Percentiles rank a stretch among this genome's conserved stretches.
Conservation (phyloP, 129 eudicot genomes). For the Flaveria bidentis region DNA sequence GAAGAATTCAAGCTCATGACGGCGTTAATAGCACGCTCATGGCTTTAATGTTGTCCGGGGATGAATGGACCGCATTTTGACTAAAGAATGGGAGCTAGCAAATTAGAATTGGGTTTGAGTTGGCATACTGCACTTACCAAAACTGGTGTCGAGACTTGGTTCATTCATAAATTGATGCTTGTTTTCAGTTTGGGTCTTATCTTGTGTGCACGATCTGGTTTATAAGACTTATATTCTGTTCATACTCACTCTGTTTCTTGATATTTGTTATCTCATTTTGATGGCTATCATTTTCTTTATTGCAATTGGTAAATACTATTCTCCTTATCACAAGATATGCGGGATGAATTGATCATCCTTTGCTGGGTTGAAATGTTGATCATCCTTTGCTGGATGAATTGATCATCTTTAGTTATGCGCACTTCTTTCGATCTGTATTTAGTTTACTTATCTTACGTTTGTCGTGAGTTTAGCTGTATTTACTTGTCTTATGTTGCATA, state of each 20-base stretch:
- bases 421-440: too few relatives aligned
- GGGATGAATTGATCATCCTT: not conserved
- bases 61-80: constrained; percentile 17
- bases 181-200: constrained; percentile 12
- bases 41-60: constrained; percentile 12
- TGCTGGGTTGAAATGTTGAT: not conserved
- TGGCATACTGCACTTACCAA: constrained; percentile 18
- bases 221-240: not conserved
- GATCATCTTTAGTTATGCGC: too few relatives aligned
- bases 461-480: too few relatives aligned
- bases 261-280: not conserved
- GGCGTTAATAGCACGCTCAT: not conserved
- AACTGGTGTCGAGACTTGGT: constrained; percentile 23
- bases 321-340: not conserved
- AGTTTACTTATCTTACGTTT: too few relatives aligned
- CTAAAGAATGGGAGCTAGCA: constrained; percentile 21
- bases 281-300: not conserved
- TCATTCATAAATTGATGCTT: constrained; percentile 27
- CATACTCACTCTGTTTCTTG: constrained; percentile 5
- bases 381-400: too few relatives aligned
- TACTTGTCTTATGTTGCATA: too few relatives aligned
- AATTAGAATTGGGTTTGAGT: constrained; percentile 14
- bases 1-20: constrained; percentile 3
- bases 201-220: constrained; percentile 13
- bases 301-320: not conserved